These are phyloP conservation scores for Salix caprea DNA, from an alignment of 345 rosid species.

Conservation along the genomic window DNA sequence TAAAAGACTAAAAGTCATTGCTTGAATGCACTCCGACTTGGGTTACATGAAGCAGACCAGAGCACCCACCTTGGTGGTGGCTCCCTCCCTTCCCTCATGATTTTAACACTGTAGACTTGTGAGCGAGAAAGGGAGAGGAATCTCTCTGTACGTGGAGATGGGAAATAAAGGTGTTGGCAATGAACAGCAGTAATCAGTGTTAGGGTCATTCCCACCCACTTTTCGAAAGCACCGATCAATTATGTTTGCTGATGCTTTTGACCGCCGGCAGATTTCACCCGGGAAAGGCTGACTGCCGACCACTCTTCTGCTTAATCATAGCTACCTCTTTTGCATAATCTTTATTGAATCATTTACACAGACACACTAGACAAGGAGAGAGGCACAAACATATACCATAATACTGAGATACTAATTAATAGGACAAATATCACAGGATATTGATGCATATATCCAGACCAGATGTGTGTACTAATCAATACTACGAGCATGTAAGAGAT, in stretches of 20 bases:
- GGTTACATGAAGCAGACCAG: conserved; percentile 20
- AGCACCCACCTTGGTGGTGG: conserved; percentile 24
- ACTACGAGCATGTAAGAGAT: background rate
- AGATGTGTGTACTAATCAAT: background rate
- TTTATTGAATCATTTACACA: conserved; percentile 5
- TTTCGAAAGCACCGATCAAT: background rate
- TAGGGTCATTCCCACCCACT: conserved; percentile 6
- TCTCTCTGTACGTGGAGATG: conserved; percentile 4
- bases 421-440: background rate
- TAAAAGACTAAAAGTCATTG: conserved; percentile 33
- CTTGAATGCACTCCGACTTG: conserved; percentile 45
- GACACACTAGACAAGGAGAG: background rate
- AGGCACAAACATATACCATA: background rate
- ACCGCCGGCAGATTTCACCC: conserved; percentile 6
- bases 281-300: conserved; percentile 8
- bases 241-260: conserved; percentile 19
- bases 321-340: background rate
- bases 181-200: conserved; percentile 3
- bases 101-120: conserved; percentile 17
- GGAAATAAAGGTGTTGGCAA: conserved; percentile 7
- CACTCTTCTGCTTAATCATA: background rate
- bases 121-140: conserved; percentile 21
- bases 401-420: background rate
- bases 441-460: background rate
- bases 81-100: conserved; percentile 40